These are phyloP conservation scores for Sporobolus alterniflorus DNA, from an alignment of 202 grass and related monocot species.

Conservation along the genomic window DNA sequence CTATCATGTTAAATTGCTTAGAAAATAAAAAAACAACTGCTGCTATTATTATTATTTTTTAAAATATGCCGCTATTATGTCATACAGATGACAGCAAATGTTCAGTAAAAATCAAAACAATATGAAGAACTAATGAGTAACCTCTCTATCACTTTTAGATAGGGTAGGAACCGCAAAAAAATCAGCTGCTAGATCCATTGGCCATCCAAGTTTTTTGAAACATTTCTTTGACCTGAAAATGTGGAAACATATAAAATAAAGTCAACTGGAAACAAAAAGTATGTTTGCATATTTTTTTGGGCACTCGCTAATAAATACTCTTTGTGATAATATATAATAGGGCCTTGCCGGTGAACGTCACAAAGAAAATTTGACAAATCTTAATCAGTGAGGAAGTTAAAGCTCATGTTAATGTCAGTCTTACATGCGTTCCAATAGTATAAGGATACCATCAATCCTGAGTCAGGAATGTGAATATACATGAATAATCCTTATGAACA, in stretches of 20 bases:
- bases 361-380: background rate
- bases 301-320: conserved; percentile 1
- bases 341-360: background rate
- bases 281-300: background rate
- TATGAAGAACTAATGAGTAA: conserved; percentile 30
- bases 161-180: conserved; percentile 54
- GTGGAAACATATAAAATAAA: conserved; percentile 16
- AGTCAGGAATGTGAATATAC: background rate
- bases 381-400: background rate
- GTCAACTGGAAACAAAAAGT: conserved; percentile 15
- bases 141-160: conserved; percentile 44
- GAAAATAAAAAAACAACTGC: conserved; percentile 7
- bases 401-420: background rate
- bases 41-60: no score
- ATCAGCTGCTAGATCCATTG: conserved; percentile 39
- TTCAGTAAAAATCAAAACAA: conserved; percentile 3
- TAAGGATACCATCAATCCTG: background rate
- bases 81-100: background rate
- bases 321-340: background rate
- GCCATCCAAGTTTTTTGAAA: conserved; percentile 84
- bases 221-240: conserved; percentile 81
- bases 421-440: background rate
- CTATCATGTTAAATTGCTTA: background rate
- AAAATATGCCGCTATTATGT: background rate
- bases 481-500: background rate